Conservation (phyloP, 441 rosid species). For the Corymbia citriodora region DNA sequence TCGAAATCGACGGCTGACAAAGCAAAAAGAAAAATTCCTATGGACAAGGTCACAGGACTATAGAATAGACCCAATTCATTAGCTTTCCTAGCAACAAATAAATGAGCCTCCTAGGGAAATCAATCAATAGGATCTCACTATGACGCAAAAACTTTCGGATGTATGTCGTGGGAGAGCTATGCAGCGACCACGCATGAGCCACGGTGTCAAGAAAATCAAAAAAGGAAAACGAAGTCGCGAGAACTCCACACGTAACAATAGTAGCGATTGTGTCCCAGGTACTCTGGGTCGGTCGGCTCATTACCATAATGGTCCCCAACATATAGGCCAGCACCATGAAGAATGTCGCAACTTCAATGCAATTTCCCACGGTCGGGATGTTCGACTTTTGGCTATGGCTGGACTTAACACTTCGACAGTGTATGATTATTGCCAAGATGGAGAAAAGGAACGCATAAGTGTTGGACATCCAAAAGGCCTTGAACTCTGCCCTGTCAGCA, state of each 20-base stretch:
- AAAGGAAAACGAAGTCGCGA: background rate
- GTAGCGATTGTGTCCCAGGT: background rate
- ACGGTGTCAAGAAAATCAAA: background rate
- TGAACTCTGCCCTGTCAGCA: constrained; percentile 1
- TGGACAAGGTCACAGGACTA: background rate
- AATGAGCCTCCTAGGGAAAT: no score
- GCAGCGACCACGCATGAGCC: background rate
- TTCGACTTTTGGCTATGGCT: background rate
- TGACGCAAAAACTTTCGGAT: background rate
- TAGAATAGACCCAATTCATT: background rate
- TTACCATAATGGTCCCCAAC: background rate
- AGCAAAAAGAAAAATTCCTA: background rate
- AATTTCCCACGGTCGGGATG: background rate
- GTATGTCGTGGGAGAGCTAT: background rate
- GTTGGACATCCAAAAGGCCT: constrained; percentile 6
- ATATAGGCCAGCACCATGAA: background rate
- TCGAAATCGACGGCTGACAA: background rate
- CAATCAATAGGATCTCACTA: background rate
- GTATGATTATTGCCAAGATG: rapidly evolving
- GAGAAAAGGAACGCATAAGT: constrained; percentile 3
- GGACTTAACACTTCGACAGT: rapidly evolving
- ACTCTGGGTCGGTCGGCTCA: background rate
- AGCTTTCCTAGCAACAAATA: no score
- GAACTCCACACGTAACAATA: background rate
- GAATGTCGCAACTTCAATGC: background rate